Evolutionary conservation across 1,284 basidiomycete species (phyloP).

Genomic region (Acaromyces ingoldii): DNA sequence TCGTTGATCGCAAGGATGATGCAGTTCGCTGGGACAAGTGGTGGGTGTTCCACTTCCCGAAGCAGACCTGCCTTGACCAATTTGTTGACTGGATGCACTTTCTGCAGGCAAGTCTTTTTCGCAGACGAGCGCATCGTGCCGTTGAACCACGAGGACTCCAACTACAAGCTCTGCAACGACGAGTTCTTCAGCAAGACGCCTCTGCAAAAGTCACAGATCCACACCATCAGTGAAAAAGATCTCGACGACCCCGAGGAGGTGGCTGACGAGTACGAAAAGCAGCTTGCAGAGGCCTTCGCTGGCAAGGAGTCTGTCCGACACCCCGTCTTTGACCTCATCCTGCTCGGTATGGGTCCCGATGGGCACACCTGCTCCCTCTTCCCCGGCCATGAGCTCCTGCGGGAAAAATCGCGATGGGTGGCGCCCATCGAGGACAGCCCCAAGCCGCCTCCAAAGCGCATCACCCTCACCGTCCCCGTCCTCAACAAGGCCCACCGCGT

Average conservation of each 20-base stretch:
- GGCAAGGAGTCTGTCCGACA: slow-evolving; percentile 48
- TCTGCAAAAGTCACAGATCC: slow-evolving; percentile 67
- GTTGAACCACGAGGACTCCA: slow-evolving; percentile 84
- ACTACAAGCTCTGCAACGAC: slow-evolving; percentile 72
- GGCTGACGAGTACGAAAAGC: slow-evolving; percentile 85
- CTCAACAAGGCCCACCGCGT: slow-evolving; percentile 62
- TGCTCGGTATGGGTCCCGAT: slow-evolving; percentile 58
- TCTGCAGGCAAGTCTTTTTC: slow-evolving; percentile 87
- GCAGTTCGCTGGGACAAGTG: slow-evolving; percentile 89
- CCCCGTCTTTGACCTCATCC: slow-evolving; percentile 51
- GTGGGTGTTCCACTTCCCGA: slow-evolving; percentile 57
- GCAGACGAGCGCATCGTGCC: slow-evolving; percentile 95
- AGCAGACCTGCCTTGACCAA: neutral
- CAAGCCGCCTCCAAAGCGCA: slow-evolving; percentile 82
- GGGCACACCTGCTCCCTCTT: slow-evolving; percentile 96
- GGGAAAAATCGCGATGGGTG: slow-evolving; percentile 86
- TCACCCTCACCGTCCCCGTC: slow-evolving; percentile 56
- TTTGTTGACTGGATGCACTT: slow-evolving; percentile 10
- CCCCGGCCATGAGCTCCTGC: slow-evolving; percentile 78
- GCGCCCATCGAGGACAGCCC: slow-evolving; percentile 87
- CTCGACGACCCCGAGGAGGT: slow-evolving; percentile 71
- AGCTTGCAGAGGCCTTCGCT: slow-evolving; percentile 75
- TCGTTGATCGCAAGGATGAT: slow-evolving; percentile 64
- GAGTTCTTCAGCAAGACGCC: slow-evolving; percentile 79
- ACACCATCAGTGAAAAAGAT: slow-evolving; percentile 70